phyloP scores from a whole-genome alignment of 371 early-diverging fungal species.

The Umbelopsis sp. region DNA sequence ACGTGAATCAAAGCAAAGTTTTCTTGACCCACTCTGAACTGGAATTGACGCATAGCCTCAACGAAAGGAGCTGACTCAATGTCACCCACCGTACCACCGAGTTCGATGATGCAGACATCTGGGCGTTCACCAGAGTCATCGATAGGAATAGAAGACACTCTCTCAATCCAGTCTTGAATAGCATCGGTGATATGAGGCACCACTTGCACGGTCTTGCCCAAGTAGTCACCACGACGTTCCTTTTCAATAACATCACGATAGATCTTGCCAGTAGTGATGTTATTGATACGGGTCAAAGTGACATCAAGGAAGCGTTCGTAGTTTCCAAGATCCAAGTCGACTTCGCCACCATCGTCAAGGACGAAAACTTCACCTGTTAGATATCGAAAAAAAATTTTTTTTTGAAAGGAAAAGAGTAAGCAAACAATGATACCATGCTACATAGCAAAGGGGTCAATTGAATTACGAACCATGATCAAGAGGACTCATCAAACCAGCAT shows the following conservation, averaged over 20 bases:
- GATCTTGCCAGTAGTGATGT: constrained; percentile 99
- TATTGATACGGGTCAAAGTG: constrained; percentile 93
- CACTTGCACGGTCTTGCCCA: constrained; percentile 99
- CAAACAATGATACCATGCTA: neutral
- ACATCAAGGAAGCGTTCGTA: constrained; percentile 99
- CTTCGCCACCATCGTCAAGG: constrained; percentile 99
- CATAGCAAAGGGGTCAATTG: neutral
- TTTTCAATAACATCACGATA: constrained; percentile 95
- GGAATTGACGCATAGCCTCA: constrained; percentile 99
- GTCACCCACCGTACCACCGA: constrained; percentile 99
- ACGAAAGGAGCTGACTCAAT: constrained; percentile 98
- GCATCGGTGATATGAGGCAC: constrained; percentile 98
- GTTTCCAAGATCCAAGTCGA: constrained; percentile 99
- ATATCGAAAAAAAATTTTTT: neutral
- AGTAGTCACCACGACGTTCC: constrained; percentile 92
- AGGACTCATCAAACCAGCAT: constrained; percentile 97
- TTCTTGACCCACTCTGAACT: constrained; percentile 96
- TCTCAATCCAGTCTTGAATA: constrained; percentile 97
- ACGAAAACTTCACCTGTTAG: constrained; percentile 96
- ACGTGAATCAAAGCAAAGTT: constrained; percentile 98
- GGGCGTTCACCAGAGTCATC: constrained; percentile 86
- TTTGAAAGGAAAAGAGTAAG: neutral
- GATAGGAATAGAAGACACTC: constrained; percentile 86
- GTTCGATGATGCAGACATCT: constrained; percentile 98
- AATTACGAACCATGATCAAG: constrained; percentile 90